Evolutionary conservation across 305 asterid genomes (phyloP).

Genomic region (Fraxinus latifolia): DNA sequence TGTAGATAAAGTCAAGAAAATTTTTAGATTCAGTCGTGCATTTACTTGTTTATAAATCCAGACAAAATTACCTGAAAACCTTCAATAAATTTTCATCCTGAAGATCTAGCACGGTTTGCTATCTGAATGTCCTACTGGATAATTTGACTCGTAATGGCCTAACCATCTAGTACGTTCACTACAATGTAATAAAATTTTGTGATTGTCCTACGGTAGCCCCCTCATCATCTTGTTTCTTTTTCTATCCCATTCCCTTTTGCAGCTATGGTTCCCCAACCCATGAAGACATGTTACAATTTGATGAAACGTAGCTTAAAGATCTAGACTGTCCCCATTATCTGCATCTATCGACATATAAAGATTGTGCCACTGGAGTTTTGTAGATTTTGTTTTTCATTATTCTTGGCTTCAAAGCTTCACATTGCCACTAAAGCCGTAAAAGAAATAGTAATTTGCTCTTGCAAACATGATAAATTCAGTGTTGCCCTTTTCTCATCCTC

Average conservation of each 20-base stretch:
- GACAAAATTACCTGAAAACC: background rate
- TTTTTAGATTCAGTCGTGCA: background rate
- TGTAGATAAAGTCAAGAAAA: background rate
- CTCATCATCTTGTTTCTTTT: background rate
- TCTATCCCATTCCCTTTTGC: background rate
- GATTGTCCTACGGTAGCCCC: background rate
- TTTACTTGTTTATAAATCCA: background rate
- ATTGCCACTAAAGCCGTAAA: background rate
- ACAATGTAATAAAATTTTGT: background rate
- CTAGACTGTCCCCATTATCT: background rate
- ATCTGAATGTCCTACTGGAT: background rate
- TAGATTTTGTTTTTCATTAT: background rate
- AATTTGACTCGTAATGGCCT: background rate
- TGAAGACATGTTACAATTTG: background rate
- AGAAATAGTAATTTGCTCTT: background rate
- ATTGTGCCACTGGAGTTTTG: background rate
- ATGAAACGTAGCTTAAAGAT: background rate
- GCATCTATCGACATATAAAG: background rate
- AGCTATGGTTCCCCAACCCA: background rate
- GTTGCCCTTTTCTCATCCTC: background rate
- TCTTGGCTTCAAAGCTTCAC: background rate
- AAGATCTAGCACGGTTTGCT: background rate
- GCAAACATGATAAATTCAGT: background rate
- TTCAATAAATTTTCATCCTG: background rate
- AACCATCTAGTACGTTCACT: background rate